Base-by-base conservation (phyloP, 2,329 filamentous ascomycete species). In the Ophiostoma sp. region DNA sequence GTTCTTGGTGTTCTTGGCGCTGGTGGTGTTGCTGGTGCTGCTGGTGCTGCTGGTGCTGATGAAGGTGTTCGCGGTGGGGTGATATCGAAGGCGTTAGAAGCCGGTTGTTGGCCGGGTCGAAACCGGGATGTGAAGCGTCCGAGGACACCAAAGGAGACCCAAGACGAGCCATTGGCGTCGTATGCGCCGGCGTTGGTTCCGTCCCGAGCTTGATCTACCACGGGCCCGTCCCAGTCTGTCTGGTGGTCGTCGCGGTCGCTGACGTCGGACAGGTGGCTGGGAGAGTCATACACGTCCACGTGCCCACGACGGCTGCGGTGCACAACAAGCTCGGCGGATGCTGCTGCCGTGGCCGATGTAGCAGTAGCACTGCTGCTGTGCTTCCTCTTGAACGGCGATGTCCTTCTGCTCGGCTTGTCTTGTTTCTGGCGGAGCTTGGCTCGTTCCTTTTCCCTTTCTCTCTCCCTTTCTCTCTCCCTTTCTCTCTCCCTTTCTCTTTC, bases 61-160 rank as follows among this genome's bases (percentile, higher is more conserved):
- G 40, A 36, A 9, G 76, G 78, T 68, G 68, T 69, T 65, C 36
- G 60, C 38, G 66, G 66, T 18, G 49, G 60, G 64, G 66, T 18
- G 52, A 41, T 18, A 69, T 66, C 27, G 40, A 44, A 44, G 40
- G 60, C 27, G n/a, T 68, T 68, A 63, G 45, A 65, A 40, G 68
- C 4, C 47, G 72, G 70, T 71, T 79, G 71, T 70, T 79, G 75
- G 81, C 81, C 74, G 79, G 81, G 74, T 82, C 83, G 81, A 82
- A 83, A 74, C 84, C 84, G 79, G 79, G 82, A 75, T 84, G 79
- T 70, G 82, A 85, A 73, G 75, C 82, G 80, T 84, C 84, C 75
- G 82, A 79, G 68, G 73, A 76, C 74, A 80, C 78, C 66, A 65
- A 68, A 63, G 71, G 72, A 47, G 69, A 67, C 16, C 70, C 70